Percentiles rank a stretch among this genome's conserved stretches.
Conservation (phyloP, 192 early-diverging fungal genomes). For the Coemansia sp. region DNA sequence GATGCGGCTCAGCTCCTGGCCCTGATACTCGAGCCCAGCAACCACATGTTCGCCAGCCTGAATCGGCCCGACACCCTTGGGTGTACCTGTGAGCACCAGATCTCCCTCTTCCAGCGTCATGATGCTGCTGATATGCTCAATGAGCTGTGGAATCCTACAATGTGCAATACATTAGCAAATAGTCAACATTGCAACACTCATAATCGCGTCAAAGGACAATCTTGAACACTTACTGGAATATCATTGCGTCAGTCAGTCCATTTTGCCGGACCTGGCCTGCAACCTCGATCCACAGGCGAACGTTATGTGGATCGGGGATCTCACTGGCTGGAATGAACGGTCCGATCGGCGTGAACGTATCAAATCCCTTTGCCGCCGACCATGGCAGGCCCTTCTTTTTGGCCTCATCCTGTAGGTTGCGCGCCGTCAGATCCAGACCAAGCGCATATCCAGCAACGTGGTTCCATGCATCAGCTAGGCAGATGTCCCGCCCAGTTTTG, state of each 20-base stretch:
- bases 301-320: slow-evolving; percentile 72
- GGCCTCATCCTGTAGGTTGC: slow-evolving; percentile 82
- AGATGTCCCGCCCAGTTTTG: slow-evolving; percentile 73
- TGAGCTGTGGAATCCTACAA: slow-evolving; percentile 71
- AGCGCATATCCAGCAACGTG: slow-evolving; percentile 79
- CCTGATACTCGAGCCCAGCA: slow-evolving; percentile 62
- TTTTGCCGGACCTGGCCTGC: slow-evolving; percentile 76
- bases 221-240: slow-evolving; percentile 67
- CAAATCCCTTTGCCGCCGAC: slow-evolving; percentile 91
- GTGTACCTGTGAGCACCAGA: slow-evolving; percentile 89
- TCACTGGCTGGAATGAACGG: slow-evolving; percentile 72
- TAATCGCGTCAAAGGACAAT: neutral
- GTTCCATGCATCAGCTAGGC: slow-evolving; percentile 58
- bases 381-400: slow-evolving; percentile 87
- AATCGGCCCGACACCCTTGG: slow-evolving; percentile 84
- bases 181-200: neutral
- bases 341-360: slow-evolving; percentile 91
- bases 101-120: slow-evolving; percentile 92
- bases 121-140: slow-evolving; percentile 78
- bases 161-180: neutral
- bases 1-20: slow-evolving; percentile 46
- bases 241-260: slow-evolving; percentile 89
- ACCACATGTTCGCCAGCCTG: slow-evolving; percentile 73
- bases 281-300: slow-evolving; percentile 75
- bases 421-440: slow-evolving; percentile 89